These are phyloP conservation scores for Saposhnikovia divaricata DNA, from an alignment of 129 eudicot species.

Conservation along the genomic window DNA sequence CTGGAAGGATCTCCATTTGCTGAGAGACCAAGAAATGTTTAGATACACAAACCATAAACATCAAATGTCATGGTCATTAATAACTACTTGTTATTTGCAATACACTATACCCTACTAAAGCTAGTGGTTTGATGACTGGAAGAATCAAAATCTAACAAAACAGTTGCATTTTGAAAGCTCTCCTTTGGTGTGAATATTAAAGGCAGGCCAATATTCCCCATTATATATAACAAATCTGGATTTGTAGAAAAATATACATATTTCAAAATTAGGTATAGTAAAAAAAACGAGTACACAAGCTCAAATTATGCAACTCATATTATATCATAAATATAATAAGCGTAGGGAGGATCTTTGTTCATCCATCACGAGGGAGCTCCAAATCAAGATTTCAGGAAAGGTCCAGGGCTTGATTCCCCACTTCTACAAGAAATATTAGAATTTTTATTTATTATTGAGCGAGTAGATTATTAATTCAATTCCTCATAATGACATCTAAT, in stretches of 20 bases:
- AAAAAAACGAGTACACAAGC: neutral
- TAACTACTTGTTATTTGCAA: neutral
- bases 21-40: slow-evolving; percentile 22
- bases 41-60: neutral
- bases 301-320: neutral
- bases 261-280: neutral
- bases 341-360: neutral
- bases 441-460: too few relatives aligned
- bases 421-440: neutral
- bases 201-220: neutral
- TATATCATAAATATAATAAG: neutral
- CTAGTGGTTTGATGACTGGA: neutral
- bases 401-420: neutral
- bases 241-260: neutral
- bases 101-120: neutral
- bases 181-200: neutral
- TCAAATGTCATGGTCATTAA: neutral
- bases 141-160: neutral
- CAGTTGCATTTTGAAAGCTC: neutral
- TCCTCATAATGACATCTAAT: neutral
- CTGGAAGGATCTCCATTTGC: slow-evolving; percentile 99
- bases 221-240: neutral
- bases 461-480: neutral
- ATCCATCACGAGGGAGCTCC: neutral
- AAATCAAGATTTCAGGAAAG: neutral